Conservation (phyloP, 225 moss, liverwort and hornwort genomes). For the Asterella californica region DNA sequence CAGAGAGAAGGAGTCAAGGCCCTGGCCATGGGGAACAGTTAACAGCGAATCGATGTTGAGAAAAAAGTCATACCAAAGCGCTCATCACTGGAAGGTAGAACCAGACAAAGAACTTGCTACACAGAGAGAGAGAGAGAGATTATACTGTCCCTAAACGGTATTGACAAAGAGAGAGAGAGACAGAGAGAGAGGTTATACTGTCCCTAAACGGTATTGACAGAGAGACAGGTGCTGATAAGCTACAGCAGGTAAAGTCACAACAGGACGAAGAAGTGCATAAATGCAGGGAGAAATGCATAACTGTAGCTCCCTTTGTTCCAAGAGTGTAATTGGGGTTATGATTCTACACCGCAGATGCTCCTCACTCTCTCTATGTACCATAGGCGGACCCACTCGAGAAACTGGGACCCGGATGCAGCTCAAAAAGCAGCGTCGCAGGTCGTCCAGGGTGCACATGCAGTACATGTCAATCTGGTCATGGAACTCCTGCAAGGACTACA, state of each 20-base stretch:
- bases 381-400: background rate
- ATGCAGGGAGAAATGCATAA: background rate
- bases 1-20: too few relatives aligned
- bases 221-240: background rate
- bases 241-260: background rate
- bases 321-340: background rate
- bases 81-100: background rate
- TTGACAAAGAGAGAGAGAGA: background rate
- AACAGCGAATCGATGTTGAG: background rate
- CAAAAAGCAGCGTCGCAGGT: slow-evolving; percentile 3
- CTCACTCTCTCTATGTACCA: background rate
- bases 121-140: background rate
- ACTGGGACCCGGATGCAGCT: background rate
- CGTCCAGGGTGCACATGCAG: background rate
- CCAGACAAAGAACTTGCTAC: background rate
- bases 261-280: background rate
- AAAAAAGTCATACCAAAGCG: background rate
- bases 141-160: background rate
- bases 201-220: background rate
- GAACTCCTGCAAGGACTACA: slow-evolving; percentile 5
- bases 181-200: background rate
- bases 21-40: background rate
- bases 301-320: background rate
- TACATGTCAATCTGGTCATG: background rate
- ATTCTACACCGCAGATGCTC: background rate